phyloP scores from a whole-genome alignment of 2,329 filamentous ascomycete species.

The Exserohilum turcica region DNA sequence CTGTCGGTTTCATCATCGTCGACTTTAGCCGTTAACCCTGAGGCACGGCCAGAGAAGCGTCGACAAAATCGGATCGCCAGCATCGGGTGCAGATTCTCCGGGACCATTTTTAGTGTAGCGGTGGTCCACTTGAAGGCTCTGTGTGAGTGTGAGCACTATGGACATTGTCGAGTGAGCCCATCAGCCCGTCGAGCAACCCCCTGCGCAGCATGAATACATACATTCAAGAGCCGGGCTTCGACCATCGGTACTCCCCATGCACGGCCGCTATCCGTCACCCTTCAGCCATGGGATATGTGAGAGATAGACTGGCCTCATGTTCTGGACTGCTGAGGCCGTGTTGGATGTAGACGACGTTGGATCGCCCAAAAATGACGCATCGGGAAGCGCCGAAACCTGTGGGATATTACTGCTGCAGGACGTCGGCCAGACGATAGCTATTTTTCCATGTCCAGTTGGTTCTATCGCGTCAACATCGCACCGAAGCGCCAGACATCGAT shows the following conservation, averaged over 20 bases:
- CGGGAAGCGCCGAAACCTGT: neutral
- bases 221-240: neutral
- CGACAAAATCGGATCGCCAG: constrained; percentile 2
- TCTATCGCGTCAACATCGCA: neutral
- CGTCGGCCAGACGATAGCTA: neutral
- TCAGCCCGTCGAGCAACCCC: neutral
- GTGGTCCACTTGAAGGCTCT: constrained; percentile 3
- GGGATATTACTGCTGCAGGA: neutral
- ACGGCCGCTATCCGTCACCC: neutral
- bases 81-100: constrained; percentile 12
- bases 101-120: constrained; percentile 9
- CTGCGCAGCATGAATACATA: neutral
- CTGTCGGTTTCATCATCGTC: constrained; percentile 1
- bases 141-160: neutral
- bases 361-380: neutral
- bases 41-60: neutral
- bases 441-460: neutral
- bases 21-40: constrained; percentile 12
- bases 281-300: neutral
- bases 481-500: neutral
- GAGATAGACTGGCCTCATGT: neutral
- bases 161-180: neutral
- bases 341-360: neutral
- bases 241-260: neutral
- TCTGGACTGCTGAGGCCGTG: neutral